Percentiles rank a stretch among this genome's conserved stretches.
Conservation (phyloP, 495 filamentous ascomycete genomes). For the Beverwykella pulmonaria region DNA sequence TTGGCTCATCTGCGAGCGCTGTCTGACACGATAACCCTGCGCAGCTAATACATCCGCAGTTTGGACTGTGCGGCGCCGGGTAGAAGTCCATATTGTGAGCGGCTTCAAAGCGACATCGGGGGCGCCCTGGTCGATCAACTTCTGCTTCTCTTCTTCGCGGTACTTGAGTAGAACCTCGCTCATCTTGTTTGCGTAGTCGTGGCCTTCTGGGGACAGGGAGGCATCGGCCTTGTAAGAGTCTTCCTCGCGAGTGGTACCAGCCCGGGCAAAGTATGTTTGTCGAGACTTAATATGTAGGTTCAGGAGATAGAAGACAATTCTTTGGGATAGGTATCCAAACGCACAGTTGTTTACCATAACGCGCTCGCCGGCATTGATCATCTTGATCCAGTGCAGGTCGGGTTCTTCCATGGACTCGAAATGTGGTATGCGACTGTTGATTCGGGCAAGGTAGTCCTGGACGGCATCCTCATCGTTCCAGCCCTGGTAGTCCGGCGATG, state of each 20-base stretch:
- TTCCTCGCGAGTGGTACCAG: slow-evolving; percentile 71
- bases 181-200: slow-evolving; percentile 87
- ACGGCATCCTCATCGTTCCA: slow-evolving; percentile 93
- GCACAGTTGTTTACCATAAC: slow-evolving; percentile 92
- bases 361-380: slow-evolving; percentile 96
- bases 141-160: slow-evolving; percentile 76
- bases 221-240: slow-evolving; percentile 91
- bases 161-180: slow-evolving; percentile 77
- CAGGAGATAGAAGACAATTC: slow-evolving; percentile 96
- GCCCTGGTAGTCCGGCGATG: slow-evolving; percentile 93
- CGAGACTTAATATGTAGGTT: slow-evolving; percentile 96
- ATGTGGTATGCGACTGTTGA: slow-evolving; percentile 86
- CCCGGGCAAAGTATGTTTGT: slow-evolving; percentile 89
- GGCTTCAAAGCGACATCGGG: slow-evolving; percentile 68
- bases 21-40: slow-evolving; percentile 79
- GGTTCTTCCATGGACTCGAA: slow-evolving; percentile 96
- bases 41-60: slow-evolving; percentile 80
- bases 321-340: slow-evolving; percentile 92
- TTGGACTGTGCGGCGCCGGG: slow-evolving; percentile 83
- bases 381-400: slow-evolving; percentile 96
- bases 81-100: slow-evolving; percentile 92
- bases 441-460: slow-evolving; percentile 83
- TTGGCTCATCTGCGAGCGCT: slow-evolving; percentile 93
- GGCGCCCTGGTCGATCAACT: slow-evolving; percentile 68
- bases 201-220: slow-evolving; percentile 76